Evolutionary conservation across 2,329 filamentous ascomycete genomes (phyloP).

Genomic region (Erysiphe pulchra): DNA sequence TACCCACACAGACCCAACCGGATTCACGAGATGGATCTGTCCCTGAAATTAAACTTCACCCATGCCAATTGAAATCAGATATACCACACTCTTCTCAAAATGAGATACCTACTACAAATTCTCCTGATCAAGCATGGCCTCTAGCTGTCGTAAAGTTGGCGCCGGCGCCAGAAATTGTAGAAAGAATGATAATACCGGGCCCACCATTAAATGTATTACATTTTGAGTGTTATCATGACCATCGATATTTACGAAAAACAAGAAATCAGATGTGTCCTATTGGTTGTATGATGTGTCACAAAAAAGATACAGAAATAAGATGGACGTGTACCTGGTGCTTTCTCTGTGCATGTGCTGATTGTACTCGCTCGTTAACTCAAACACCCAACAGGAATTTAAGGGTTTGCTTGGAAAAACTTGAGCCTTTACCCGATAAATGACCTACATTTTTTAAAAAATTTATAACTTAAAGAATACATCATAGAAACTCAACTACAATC

Average conservation of each 20-base stretch:
- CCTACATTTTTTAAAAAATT: too few relatives aligned
- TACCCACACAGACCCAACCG: conserved; percentile 1
- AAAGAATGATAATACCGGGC: conserved; percentile 5
- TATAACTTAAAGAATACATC: too few relatives aligned
- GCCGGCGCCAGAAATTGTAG: too few relatives aligned
- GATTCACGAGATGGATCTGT: conserved; percentile 4
- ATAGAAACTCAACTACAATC: too few relatives aligned
- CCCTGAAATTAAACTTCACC: too few relatives aligned
- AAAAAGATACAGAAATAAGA: conserved; percentile 8
- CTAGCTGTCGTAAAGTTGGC: too few relatives aligned
- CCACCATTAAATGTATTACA: conserved; percentile 7
- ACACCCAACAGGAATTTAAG: conserved; percentile 9
- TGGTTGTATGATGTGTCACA: conserved; percentile 13
- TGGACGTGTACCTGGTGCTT: conserved; percentile 14
- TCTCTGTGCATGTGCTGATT: conserved; percentile 11
- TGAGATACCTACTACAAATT: too few relatives aligned
- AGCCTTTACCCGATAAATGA: not conserved
- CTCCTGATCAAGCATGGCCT: too few relatives aligned
- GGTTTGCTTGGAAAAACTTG: conserved; percentile 1
- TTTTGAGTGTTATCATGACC: conserved; percentile 11
- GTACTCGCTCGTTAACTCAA: conserved; percentile 9
- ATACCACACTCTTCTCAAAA: too few relatives aligned
- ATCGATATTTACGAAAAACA: conserved; percentile 10
- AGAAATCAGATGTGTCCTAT: conserved; percentile 11
- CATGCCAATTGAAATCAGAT: too few relatives aligned